These are phyloP conservation scores for Calonectria fujianensis DNA, from an alignment of 2,329 filamentous ascomycete genomes.

Conservation along the genomic window DNA sequence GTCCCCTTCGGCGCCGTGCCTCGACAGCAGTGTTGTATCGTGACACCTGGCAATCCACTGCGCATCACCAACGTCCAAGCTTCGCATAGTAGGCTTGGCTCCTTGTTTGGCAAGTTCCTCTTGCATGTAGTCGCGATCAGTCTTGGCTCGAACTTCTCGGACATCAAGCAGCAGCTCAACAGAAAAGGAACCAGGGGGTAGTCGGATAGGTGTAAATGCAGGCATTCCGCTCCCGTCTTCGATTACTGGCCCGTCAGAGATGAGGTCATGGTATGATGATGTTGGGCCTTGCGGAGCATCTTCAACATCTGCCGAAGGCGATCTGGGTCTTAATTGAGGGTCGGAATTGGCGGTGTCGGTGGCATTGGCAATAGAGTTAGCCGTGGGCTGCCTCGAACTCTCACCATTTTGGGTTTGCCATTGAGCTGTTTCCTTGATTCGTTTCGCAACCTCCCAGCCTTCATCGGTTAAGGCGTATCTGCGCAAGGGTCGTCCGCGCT, in stretches of 20 bases:
- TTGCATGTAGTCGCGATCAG: conserved; percentile 85
- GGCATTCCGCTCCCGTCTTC: conserved; percentile 62
- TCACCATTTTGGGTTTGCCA: conserved; percentile 55
- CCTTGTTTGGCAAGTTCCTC: conserved; percentile 81
- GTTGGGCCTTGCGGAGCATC: conserved; percentile 34
- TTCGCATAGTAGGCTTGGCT: conserved; percentile 79
- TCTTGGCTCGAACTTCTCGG: conserved; percentile 83
- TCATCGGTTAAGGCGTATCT: conserved; percentile 84
- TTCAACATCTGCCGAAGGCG: conserved; percentile 47
- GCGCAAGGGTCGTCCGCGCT: conserved; percentile 80
- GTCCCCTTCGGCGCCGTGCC: conserved; percentile 76
- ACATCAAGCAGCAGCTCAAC: conserved; percentile 84
- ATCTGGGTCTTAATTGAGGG: conserved; percentile 30
- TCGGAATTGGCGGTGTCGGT: conserved; percentile 25
- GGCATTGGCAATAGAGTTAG: conserved; percentile 32
- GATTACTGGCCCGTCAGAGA: conserved; percentile 61
- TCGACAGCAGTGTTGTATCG: conserved; percentile 73
- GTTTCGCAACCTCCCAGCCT: conserved; percentile 83
- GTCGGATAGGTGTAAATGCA: conserved; percentile 74
- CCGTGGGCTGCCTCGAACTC: conserved; percentile 27
- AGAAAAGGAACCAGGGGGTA: conserved; percentile 80
- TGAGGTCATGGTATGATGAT: conserved; percentile 61
- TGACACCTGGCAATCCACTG: conserved; percentile 87
- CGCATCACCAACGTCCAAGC: conserved; percentile 83
- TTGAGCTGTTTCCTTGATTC: conserved; percentile 74